Percentiles rank a stretch among this genome's conserved stretches.
These are phyloP conservation scores for Clarireedia monteithiana DNA, from an alignment of 2,329 filamentous ascomycete genomes.

Conservation along the genomic window DNA sequence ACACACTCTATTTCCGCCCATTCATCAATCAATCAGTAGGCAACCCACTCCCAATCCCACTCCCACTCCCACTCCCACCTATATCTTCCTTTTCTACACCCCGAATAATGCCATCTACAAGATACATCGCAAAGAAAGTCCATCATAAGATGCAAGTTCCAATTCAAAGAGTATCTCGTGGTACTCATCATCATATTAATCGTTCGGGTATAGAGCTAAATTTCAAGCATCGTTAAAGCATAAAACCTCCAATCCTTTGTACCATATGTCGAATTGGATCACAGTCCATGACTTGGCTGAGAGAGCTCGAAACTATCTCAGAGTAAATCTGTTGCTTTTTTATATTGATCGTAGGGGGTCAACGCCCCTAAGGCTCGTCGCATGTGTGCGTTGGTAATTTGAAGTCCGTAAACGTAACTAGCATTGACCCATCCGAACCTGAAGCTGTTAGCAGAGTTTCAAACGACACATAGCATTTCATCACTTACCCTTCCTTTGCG, in stretches of 20 bases:
- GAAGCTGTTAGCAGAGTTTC: slow-evolving; percentile 21
- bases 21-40: no score
- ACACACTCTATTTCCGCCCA: no score
- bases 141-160: neutral
- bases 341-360: slow-evolving; percentile 51
- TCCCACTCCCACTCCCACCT: no score
- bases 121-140: neutral
- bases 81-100: neutral
- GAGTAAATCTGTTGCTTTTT: slow-evolving; percentile 11
- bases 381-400: slow-evolving; percentile 84
- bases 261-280: neutral
- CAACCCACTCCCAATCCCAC: no score
- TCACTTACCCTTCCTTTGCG: slow-evolving; percentile 83
- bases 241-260: neutral
- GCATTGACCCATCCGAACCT: slow-evolving; percentile 99
- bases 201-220: neutral
- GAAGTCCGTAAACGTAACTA: slow-evolving; percentile 88
- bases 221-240: neutral
- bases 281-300: no score
- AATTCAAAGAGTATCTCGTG: neutral
- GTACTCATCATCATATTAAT: neutral
- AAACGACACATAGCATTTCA: neutral
- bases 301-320: neutral
- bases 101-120: neutral
- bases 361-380: slow-evolving; percentile 79